These are phyloP conservation scores for Bryoerythrophyllum caledonicum DNA, from an alignment of 225 moss, liverwort and hornwort genomes.

Conservation along the genomic window DNA sequence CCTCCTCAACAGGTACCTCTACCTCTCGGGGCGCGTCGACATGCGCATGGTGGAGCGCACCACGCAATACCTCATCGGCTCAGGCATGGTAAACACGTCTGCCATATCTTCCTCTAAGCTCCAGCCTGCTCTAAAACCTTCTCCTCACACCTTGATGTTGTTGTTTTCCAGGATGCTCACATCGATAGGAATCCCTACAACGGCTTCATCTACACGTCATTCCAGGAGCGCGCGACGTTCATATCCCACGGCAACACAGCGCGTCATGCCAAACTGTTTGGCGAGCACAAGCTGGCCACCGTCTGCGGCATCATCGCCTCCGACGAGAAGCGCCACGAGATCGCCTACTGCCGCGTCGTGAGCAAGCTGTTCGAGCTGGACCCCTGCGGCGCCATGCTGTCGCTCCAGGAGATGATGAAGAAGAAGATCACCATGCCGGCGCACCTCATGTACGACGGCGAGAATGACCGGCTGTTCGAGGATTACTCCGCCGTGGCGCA, in stretches of 20 bases:
- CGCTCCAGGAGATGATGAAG: conserved; percentile 92
- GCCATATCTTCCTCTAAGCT: not conserved
- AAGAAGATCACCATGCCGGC: conserved; percentile 99
- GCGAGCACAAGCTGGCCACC: conserved; percentile 62
- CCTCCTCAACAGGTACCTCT: conserved; percentile 73
- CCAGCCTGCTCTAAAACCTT: not conserved
- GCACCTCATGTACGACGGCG: conserved; percentile 89
- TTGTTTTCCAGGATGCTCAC: conserved; percentile 57
- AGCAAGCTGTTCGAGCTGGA: conserved; percentile 74
- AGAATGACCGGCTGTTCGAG: conserved; percentile 64
- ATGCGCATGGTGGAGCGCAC: conserved; percentile 86
- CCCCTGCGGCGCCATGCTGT: conserved; percentile 62
- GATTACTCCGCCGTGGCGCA: conserved; percentile 67
- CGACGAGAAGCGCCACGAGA: conserved; percentile 93
- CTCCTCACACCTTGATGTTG: not conserved
- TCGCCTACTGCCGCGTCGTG: conserved; percentile 81
- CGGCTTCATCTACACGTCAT: conserved; percentile 88
- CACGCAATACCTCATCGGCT: conserved; percentile 77
- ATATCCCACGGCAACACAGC: conserved; percentile 77
- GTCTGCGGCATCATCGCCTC: conserved; percentile 91
- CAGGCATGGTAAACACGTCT: conserved; percentile 65
- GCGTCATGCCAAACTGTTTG: conserved; percentile 61
- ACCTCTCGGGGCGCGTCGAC: conserved; percentile 78
- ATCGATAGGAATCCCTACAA: conserved; percentile 84
- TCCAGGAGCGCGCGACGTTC: conserved; percentile 59